Evolutionary conservation across 2,329 filamentous ascomycete genomes (phyloP).

Genomic region (Fusarium papillatum): DNA sequence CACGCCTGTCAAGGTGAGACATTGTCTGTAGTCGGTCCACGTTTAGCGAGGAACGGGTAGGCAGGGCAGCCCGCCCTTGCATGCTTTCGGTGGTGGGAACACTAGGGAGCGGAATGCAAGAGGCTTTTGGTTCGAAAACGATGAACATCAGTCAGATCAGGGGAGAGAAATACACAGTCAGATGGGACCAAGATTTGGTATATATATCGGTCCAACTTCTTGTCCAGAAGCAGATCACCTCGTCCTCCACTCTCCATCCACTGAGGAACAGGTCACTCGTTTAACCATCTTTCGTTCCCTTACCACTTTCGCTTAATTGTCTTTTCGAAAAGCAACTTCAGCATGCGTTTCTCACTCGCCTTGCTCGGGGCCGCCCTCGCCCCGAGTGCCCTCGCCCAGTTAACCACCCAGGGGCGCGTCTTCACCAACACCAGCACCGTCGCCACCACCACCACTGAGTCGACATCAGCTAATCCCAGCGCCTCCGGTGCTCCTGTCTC

Average conservation of each 20-base stretch:
- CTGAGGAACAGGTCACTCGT: constrained; percentile 37
- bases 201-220: constrained; percentile 24
- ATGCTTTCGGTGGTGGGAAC: constrained; percentile 24
- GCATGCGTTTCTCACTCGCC: constrained; percentile 28
- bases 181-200: constrained; percentile 1
- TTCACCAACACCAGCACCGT: constrained; percentile 32
- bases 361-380: constrained; percentile 26
- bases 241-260: constrained; percentile 35
- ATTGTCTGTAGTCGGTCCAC: not conserved
- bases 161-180: not conserved
- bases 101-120: constrained; percentile 19
- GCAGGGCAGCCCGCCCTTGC: constrained; percentile 24
- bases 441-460: not conserved
- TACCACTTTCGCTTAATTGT: constrained; percentile 18
- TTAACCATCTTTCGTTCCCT: constrained; percentile 15
- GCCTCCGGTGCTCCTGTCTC: accelerated
- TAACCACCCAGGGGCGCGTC: constrained; percentile 27
- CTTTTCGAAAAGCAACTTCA: constrained; percentile 7
- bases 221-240: constrained; percentile 15
- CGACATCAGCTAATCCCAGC: not conserved
- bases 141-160: not conserved
- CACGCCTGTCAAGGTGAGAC: constrained; percentile 24
- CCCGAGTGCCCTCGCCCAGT: constrained; percentile 29
- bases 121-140: not conserved
- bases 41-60: not conserved